Percentiles rank a stretch among this genome's conserved stretches.
Conservation (phyloP, 2,329 filamentous ascomycete species). For the Beauveria scarabaeidicola region DNA sequence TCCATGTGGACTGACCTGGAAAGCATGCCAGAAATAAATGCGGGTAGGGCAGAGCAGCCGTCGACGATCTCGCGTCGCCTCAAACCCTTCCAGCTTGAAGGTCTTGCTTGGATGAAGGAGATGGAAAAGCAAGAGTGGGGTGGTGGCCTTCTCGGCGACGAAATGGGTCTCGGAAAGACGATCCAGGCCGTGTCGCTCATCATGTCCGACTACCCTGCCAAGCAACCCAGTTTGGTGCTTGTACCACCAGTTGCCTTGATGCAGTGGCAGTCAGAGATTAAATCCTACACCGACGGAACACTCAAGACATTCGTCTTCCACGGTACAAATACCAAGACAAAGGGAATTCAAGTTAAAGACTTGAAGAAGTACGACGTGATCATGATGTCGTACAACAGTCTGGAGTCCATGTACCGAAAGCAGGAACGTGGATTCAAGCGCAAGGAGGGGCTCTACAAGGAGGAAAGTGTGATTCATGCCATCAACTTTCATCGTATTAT, state of each 20-base stretch:
- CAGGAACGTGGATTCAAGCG: conserved; percentile 85
- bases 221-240: conserved; percentile 74
- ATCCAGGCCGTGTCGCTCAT: conserved; percentile 96
- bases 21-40: conserved; percentile 56
- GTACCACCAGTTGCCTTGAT: conserved; percentile 90
- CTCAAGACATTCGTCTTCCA: conserved; percentile 89
- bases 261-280: conserved; percentile 85
- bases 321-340: conserved; percentile 74
- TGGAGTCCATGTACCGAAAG: conserved; percentile 88
- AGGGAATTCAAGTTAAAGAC: conserved; percentile 64
- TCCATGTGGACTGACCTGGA: conserved; percentile 81
- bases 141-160: conserved; percentile 86
- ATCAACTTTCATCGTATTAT: conserved; percentile 87
- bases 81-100: conserved; percentile 90
- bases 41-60: conserved; percentile 43
- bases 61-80: conserved; percentile 69
- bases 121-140: conserved; percentile 83
- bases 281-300: conserved; percentile 74
- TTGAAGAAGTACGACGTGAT: conserved; percentile 83
- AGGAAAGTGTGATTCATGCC: conserved; percentile 70
- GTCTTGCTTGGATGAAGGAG: conserved; percentile 85
- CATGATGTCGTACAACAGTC: conserved; percentile 89
- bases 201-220: conserved; percentile 91
- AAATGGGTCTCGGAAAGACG: conserved; percentile 98
- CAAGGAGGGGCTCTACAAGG: conserved; percentile 71